A percentile compares a stretch with the other conserved stretches of the same genome.
Conservation (phyloP, 257 asterid species). For the Solanum sejunctum region DNA sequence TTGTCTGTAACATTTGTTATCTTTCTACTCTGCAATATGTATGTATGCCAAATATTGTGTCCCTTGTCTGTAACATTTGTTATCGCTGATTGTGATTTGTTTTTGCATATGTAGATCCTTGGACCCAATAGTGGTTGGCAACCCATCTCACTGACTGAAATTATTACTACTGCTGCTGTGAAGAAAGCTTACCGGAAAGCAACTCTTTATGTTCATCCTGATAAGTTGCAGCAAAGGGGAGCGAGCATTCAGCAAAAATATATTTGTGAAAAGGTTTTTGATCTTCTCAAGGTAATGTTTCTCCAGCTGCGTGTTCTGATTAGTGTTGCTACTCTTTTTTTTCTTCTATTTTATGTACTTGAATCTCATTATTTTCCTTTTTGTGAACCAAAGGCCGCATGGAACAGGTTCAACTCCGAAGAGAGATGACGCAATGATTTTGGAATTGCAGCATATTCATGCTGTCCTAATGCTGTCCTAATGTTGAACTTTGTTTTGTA, state of each 20-base stretch:
- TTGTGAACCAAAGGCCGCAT: slow-evolving; percentile 60
- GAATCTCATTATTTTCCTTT: background rate
- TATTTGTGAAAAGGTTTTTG: slow-evolving; percentile 86
- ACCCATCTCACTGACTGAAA: slow-evolving; percentile 72
- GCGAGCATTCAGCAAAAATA: slow-evolving; percentile 90
- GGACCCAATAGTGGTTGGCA: slow-evolving; percentile 91
- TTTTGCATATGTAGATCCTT: slow-evolving; percentile 50
- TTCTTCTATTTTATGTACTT: background rate
- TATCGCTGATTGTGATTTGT: background rate
- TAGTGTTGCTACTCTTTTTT: background rate
- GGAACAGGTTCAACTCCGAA: slow-evolving; percentile 91
- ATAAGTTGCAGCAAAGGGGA: slow-evolving; percentile 92
- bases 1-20: background rate
- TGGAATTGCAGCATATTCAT: background rate
- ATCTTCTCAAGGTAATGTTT: slow-evolving; percentile 75
- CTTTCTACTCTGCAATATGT: slow-evolving; percentile 98
- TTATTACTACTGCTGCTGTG: slow-evolving; percentile 65
- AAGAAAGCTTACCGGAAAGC: slow-evolving; percentile 93
- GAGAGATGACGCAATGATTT: slow-evolving; percentile 49
- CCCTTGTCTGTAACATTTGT: background rate
- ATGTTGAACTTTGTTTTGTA: no score
- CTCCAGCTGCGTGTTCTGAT: background rate
- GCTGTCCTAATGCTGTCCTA: background rate
- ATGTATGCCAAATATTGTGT: slow-evolving; percentile 5
- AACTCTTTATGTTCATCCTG: slow-evolving; percentile 94